Conservation (phyloP, 306 rosid species). For the Myrica gale region DNA sequence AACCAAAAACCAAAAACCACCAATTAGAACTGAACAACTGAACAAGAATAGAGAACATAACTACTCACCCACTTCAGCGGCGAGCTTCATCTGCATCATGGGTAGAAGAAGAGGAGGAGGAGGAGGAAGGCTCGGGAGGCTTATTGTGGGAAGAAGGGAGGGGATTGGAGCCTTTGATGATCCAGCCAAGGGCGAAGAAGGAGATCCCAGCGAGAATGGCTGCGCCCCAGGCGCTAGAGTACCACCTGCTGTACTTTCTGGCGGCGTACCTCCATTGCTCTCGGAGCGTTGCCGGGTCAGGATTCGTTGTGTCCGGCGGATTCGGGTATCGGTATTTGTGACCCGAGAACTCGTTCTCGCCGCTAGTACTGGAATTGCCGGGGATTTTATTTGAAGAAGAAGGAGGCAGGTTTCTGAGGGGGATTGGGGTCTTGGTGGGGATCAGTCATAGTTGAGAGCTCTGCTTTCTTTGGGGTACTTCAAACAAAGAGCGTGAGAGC, state of each 20-base stretch:
- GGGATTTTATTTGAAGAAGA: constrained; percentile 22
- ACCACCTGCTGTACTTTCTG: constrained; percentile 73
- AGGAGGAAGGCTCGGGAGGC: constrained; percentile 21
- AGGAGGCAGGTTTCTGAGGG: constrained; percentile 26
- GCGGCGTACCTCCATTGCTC: constrained; percentile 87
- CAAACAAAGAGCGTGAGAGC: not conserved
- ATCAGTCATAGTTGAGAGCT: constrained; percentile 29
- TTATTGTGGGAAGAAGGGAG: constrained; percentile 51
- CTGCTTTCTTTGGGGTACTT: not conserved
- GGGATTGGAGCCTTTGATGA: constrained; percentile 87
- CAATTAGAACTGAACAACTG: not conserved
- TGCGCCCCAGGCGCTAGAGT: constrained; percentile 94
- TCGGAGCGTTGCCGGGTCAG: constrained; percentile 75
- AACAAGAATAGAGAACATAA: not conserved
- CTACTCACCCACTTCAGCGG: constrained; percentile 24
- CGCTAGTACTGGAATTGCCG: constrained; percentile 5
- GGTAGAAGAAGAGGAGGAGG: constrained; percentile 12
- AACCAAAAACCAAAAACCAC: not conserved
- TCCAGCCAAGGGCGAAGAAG: constrained; percentile 92
- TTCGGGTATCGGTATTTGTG: constrained; percentile 41
- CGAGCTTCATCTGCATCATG: constrained; percentile 23
- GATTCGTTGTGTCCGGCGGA: constrained; percentile 66
- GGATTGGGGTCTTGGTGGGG: constrained; percentile 32
- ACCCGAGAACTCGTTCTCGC: constrained; percentile 29
- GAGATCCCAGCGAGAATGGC: constrained; percentile 89